Base-by-base conservation (phyloP, 805 yeast species). In the Starmerella bacillaris region DNA sequence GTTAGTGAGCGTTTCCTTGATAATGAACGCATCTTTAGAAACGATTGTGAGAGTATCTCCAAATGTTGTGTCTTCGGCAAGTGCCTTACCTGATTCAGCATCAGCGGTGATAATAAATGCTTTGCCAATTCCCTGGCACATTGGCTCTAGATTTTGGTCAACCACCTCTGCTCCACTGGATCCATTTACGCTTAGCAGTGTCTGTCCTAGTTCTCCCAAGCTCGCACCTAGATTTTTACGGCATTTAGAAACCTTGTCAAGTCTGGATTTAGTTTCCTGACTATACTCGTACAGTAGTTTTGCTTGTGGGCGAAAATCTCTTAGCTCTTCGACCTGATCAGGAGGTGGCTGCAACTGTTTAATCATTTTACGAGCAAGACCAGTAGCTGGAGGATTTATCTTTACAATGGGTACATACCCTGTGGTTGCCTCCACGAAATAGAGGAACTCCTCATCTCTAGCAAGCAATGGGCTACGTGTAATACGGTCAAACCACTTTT, bases 311-410 rank as follows among this genome's bases (percentile, higher is more conserved):
- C 98, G 62, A 54, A 84, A 82, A 34, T 70, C 77, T 0, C 89
- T 83, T 41, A 89, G 64, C 41, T 76, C 89, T 18, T 68, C 65
- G 31, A 72, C 74, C 27, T 80, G 86, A 56, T 86, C 98, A 48
- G 75, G 80, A 1, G 98, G 98, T 2, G 92, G 79, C 28, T 78
- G 75, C 30, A 84, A 65, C 53, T 89, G 98, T 54, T 89, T 89
- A 49, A 89, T 64, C 2, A 96, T 83, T 54, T 78, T 79, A 34
- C 98, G 69, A 42, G 74, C 72, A 18, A 89, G 54, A 0, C 96
- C 98, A 12, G 92, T 72, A 1, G 94, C 92, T 33, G 74, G 73
- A 21, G 73, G 66, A 30, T 66, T 60, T 28, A 66, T 60, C 46
- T 70, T 67, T 43, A 72, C 74, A 24, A 70, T 67, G 14, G 75